Evolutionary conservation across 345 rosid genomes (phyloP), one percentile per base, ranked within the genome.

Genomic region (Laguncularia racemosa): DNA sequence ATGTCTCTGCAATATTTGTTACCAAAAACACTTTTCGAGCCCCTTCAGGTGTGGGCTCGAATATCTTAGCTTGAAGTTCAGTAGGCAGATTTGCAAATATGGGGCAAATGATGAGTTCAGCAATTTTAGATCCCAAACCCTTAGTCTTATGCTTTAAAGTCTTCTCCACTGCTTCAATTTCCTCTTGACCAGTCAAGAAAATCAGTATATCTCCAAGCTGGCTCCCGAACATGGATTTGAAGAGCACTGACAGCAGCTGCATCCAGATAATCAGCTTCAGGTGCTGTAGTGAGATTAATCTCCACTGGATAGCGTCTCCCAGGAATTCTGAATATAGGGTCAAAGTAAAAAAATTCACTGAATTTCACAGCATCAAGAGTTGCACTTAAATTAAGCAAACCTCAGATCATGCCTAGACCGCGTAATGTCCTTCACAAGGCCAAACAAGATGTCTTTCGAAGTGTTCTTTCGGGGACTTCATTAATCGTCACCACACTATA

Each of bases 391-490:
- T 86, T 89, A 48, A 89, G 91, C 69, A 6, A 89, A 70, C 78
- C 86, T 89, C 61, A 89, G 67, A 75, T 89, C 97, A 45, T 84
- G 80, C 53, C 98, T 78, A 67, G 80, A 92, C 60, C 95, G 87
- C 1, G 90, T 67, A 64, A 92, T 84, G 73, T 92, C 97, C 96
- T 89, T 93, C 20, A 93, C 91, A 66, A 89, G 70, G 62, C 99
- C 99, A 52, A 93, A 93, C 33, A 93, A 79, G 58, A 93, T 89
- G 73, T 93, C 99, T 11, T 97, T 92, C 21, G 99, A 92, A 92
- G 70, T 33, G 99, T 92, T 77, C 99, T 92, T 79, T 92, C 99
- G 71, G 89, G 99, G 3, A 97, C 97, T 81, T 92, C 97, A 56
- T 92, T 97, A 69, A 92, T 96, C 88, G 89, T 89, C 63, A 86